Evolutionary conservation across 371 early-diverging fungal genomes (phyloP).

Genomic region (Mortierella sp.): DNA sequence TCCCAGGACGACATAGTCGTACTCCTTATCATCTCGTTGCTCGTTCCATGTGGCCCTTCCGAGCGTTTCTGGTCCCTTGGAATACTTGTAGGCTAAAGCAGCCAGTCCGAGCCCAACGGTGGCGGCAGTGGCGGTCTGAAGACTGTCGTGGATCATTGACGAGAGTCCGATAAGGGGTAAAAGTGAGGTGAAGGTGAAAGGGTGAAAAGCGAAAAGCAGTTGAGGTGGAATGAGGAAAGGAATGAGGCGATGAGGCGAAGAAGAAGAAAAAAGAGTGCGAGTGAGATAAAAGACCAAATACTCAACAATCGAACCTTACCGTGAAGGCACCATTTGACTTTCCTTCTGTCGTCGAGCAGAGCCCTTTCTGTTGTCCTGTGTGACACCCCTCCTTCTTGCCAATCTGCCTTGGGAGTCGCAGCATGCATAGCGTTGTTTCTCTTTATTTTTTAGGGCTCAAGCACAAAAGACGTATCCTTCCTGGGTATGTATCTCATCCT

Average conservation of each 20-base stretch:
- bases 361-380: too few species aligned
- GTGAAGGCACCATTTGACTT: too few species aligned
- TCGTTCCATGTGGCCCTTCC: constrained; percentile 23
- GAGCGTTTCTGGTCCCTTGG: neutral
- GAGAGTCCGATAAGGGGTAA: neutral
- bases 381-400: too few species aligned
- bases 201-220: neutral
- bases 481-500: neutral
- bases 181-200: neutral
- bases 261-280: neutral
- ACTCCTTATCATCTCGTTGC: constrained; percentile 9
- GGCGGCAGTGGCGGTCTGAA: neutral
- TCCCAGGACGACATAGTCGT: constrained; percentile 25
- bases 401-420: neutral
- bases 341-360: too few species aligned
- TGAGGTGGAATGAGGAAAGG: neutral
- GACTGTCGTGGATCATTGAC: neutral
- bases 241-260: neutral
- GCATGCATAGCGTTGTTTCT: neutral
- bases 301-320: neutral
- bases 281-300: neutral
- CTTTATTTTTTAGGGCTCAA: neutral
- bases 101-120: constrained; percentile 12
- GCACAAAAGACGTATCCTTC: neutral
- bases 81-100: neutral